phyloP scores from a whole-genome alignment of 1,284 basidiomycete genomes.

The Puccinia hordei region DNA sequence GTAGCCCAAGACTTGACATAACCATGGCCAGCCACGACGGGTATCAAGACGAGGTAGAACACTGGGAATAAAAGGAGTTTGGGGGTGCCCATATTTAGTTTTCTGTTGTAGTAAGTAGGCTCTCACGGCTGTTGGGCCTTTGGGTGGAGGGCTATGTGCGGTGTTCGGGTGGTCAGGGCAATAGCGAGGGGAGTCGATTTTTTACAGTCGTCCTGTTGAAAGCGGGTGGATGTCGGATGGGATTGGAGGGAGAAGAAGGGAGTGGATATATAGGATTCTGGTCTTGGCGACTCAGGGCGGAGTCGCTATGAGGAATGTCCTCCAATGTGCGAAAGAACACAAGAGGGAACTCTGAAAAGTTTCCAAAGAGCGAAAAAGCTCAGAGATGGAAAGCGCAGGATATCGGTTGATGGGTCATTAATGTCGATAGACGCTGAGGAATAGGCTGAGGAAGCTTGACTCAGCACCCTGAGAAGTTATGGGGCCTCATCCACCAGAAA shows the following conservation, averaged over 20 bases:
- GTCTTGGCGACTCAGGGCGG: constrained; percentile 3
- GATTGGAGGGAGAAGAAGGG: background rate
- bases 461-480: background rate
- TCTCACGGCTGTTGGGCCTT: background rate
- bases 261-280: background rate
- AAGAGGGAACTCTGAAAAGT: constrained; percentile 17
- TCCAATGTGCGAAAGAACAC: background rate
- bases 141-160: background rate
- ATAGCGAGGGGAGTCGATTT: background rate
- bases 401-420: background rate
- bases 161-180: too few species aligned
- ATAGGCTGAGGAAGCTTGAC: background rate
- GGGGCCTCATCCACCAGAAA: background rate
- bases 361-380: background rate
- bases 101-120: background rate
- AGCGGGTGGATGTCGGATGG: background rate
- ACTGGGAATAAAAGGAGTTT: constrained; percentile 5
- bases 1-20: constrained; percentile 45
- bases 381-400: constrained; percentile 11
- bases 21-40: constrained; percentile 28
- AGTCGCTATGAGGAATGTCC: background rate
- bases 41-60: background rate
- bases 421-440: constrained; percentile 1
- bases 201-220: background rate
- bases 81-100: background rate